These are phyloP conservation scores for Naematelia aurantialba DNA, from an alignment of 768 basidiomycete species.

Conservation along the genomic window DNA sequence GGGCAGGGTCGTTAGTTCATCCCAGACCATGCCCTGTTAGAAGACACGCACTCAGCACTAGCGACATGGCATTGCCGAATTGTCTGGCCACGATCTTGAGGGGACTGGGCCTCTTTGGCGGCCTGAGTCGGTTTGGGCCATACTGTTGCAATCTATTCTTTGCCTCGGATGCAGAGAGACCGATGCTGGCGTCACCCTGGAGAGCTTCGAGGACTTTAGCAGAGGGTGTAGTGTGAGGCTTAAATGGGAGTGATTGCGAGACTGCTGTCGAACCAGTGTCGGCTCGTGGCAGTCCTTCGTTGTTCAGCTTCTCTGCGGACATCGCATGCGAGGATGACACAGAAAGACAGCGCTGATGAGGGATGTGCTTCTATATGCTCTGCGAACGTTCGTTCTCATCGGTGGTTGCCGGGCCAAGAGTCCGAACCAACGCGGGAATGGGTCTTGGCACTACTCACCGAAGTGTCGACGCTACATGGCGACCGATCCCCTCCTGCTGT, in stretches of 20 bases:
- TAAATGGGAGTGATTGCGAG: constrained; percentile 32
- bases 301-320: background rate
- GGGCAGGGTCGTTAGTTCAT: constrained; percentile 8
- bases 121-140: constrained; percentile 50
- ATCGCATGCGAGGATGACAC: background rate
- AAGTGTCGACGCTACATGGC: too few relatives aligned
- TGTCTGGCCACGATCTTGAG: constrained; percentile 45
- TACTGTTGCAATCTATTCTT: constrained; percentile 30
- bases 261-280: background rate
- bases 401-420: too few relatives aligned
- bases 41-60: constrained; percentile 30
- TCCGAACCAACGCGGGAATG: too few relatives aligned
- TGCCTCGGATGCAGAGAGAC: constrained; percentile 41
- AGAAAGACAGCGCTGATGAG: background rate
- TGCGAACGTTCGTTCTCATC: too few relatives aligned
- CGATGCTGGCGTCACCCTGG: constrained; percentile 30
- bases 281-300: background rate
- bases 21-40: background rate
- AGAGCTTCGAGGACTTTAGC: constrained; percentile 44
- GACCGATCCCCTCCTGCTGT: too few relatives aligned
- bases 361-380: too few relatives aligned
- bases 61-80: constrained; percentile 47
- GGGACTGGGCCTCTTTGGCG: constrained; percentile 37
- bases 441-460: too few relatives aligned
- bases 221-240: constrained; percentile 39